Percentiles rank a stretch among this genome's conserved stretches.
phyloP scores from a whole-genome alignment of 2,329 filamentous ascomycete species.

The Colletotrichum phormii region DNA sequence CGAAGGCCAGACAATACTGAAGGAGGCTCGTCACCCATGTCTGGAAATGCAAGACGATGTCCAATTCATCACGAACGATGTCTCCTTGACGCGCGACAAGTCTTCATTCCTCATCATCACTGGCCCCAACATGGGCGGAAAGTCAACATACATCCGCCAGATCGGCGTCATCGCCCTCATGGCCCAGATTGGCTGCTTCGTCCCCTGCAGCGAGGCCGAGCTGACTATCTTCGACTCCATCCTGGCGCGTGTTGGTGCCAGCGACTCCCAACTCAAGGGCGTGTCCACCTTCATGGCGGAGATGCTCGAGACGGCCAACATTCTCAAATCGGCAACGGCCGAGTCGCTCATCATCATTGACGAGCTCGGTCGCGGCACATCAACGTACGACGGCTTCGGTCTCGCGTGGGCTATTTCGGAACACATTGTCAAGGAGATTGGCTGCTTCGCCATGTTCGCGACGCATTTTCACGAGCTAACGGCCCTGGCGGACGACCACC shows the following conservation, averaged over 20 bases:
- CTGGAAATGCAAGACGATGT: conserved; percentile 99
- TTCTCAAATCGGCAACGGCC: conserved; percentile 93
- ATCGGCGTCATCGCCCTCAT: conserved; percentile 97
- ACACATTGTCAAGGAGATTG: conserved; percentile 95
- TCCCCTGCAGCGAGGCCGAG: conserved; percentile 90
- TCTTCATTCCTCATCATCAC: conserved; percentile 97
- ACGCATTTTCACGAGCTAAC: conserved; percentile 99
- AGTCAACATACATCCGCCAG: conserved; percentile 97
- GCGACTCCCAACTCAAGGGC: conserved; percentile 96
- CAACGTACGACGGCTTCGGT: conserved; percentile 97
- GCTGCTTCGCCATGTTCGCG: conserved; percentile 93
- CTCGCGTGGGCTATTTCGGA: conserved; percentile 99
- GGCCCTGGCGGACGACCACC: conserved; percentile 85
- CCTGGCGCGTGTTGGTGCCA: conserved; percentile 93
- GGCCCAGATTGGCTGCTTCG: conserved; percentile 97
- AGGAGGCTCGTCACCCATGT: conserved; percentile 94
- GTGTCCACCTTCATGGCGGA: conserved; percentile 99
- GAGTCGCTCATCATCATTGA: conserved; percentile 99
- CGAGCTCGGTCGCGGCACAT: conserved; percentile 94
- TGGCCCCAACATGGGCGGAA: conserved; percentile 98
- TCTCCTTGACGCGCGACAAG: conserved; percentile 79
- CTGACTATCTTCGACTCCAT: conserved; percentile 97
- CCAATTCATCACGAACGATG: conserved; percentile 98
- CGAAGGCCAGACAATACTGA: conserved; percentile 88
- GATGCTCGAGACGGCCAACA: conserved; percentile 99